These are phyloP conservation scores for Fraxinus pennsylvanica DNA, from an alignment of 257 asterid genomes.

Conservation along the genomic window DNA sequence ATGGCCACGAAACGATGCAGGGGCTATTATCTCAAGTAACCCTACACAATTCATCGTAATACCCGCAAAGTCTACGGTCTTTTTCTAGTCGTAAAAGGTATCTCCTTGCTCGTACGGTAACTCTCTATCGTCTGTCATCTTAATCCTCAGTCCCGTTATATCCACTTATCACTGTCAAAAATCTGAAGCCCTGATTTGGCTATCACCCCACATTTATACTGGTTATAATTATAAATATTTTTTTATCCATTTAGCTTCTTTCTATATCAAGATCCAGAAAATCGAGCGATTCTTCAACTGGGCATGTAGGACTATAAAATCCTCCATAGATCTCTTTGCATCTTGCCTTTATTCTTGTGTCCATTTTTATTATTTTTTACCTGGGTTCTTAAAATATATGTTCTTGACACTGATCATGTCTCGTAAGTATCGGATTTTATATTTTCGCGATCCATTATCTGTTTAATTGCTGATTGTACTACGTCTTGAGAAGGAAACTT, in stretches of 20 bases:
- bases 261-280: conserved; percentile 1
- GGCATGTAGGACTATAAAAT: background rate
- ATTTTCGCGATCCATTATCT: background rate
- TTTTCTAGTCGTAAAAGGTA: too few relatives aligned
- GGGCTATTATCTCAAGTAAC: too few relatives aligned
- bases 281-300: background rate
- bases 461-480: background rate
- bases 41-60: too few relatives aligned
- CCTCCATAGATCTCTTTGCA: background rate
- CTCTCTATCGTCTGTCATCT: too few relatives aligned
- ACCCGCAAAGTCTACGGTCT: too few relatives aligned
- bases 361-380: background rate
- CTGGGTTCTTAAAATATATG: background rate
- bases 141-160: background rate
- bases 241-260: background rate
- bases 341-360: background rate
- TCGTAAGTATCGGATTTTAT: background rate
- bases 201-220: background rate
- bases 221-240: background rate
- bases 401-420: background rate
- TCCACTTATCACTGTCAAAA: background rate
- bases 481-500: background rate
- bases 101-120: too few relatives aligned
- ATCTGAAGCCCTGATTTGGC: background rate
- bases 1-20: too few relatives aligned